Base-by-base conservation (phyloP, 2,329 filamentous ascomycete genomes). In the Microcera coccophila region DNA sequence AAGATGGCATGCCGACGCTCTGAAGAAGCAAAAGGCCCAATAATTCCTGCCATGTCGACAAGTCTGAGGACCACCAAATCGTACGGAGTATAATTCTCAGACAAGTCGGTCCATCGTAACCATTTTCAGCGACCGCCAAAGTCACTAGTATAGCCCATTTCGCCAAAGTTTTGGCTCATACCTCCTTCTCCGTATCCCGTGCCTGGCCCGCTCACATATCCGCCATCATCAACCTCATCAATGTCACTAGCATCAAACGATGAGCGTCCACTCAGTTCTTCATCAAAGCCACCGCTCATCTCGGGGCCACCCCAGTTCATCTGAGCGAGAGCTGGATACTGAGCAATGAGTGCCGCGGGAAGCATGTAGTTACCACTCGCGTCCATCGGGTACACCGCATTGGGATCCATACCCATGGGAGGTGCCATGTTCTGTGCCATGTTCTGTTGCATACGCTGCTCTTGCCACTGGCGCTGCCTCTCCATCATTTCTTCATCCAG, bases 401-500 rank as follows among this genome's bases (percentile, higher is more conserved):
- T 75, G 32, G 78, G 70, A 33, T 84, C 81, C 60, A 85, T 74
- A 39, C 76, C 74, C 54, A 84, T 74, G 72, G 49, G 74, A 71
- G 52, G 77, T 47, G 51, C 73, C 76, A 71, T 78, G 68, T 61
- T 81, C 62, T 83, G 78, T 26, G 77, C 75, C 68, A 81, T 79
- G 41, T 78, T 80, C 52, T 84, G 81, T 38, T 75, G 70, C 69
- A 85, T 79, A 42, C 81, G 79, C 58, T 89, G 84, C 62, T 89
- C 85, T 63, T 84, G 78, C 75, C 84, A 85, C 20, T 77, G 71
- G 36, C 85, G 82, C 59, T 94, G 87, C 24, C 89, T 76, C 58
- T 94, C 90, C 26, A 84, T 71, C 42, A 90, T 85, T 71, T 98
- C 93, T 67, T 98, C 93, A 52, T 98, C 93, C 2, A 98, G 76